These are phyloP conservation scores for Elsinoe batatas DNA, from an alignment of 2,329 filamentous ascomycete species.

Conservation along the genomic window DNA sequence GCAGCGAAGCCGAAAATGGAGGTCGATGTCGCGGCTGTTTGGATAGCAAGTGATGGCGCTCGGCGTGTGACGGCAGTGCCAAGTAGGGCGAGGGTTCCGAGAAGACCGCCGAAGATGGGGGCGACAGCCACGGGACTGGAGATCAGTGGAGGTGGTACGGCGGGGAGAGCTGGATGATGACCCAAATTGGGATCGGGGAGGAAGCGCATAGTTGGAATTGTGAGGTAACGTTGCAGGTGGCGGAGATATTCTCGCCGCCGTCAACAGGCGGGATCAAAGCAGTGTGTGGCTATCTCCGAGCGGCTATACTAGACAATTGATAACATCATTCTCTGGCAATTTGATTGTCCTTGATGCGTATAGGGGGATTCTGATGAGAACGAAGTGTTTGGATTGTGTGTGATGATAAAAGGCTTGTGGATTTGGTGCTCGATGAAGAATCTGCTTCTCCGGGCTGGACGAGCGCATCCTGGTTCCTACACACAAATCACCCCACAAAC, in stretches of 20 bases:
- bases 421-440: too few relatives aligned
- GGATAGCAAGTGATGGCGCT: conserved; percentile 5
- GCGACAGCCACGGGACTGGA: background rate
- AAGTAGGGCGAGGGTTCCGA: conserved; percentile 5
- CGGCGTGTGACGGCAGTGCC: conserved; percentile 8
- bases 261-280: background rate
- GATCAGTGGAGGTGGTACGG: conserved; percentile 9
- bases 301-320: too few relatives aligned
- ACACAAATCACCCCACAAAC: too few relatives aligned
- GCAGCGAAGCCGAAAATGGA: background rate
- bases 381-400: too few relatives aligned
- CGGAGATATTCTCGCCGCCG: background rate
- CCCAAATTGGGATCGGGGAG: conserved; percentile 15
- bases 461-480: too few relatives aligned
- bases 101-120: conserved; percentile 11
- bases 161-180: conserved; percentile 15
- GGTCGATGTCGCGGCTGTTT: conserved; percentile 11
- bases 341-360: too few relatives aligned
- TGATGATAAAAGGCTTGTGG: too few relatives aligned
- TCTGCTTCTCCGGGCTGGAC: too few relatives aligned
- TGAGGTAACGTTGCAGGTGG: background rate
- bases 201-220: conserved; percentile 13
- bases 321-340: too few relatives aligned
- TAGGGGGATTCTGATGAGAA: too few relatives aligned
- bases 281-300: too few relatives aligned